phyloP scores from a whole-genome alignment of 2,329 filamentous ascomycete species.

The Esteya vermicola region DNA sequence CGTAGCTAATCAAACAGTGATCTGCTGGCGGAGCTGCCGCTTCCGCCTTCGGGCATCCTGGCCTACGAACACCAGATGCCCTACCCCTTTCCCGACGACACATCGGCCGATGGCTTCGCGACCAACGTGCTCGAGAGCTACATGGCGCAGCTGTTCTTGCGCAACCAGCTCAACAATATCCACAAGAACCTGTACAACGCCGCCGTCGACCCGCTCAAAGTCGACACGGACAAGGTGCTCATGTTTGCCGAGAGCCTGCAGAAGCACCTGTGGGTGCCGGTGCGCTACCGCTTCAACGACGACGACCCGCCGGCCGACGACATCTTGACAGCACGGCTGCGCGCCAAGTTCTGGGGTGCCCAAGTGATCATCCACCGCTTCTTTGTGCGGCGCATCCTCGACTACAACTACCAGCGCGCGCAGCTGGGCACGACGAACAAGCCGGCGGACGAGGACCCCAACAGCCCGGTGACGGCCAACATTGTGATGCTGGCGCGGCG shows the following conservation, averaged over 20 bases:
- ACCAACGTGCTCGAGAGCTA: conserved; percentile 43
- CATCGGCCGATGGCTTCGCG: conserved; percentile 23
- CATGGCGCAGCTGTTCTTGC: conserved; percentile 46
- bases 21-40: conserved; percentile 71
- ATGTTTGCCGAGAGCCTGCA: conserved; percentile 19
- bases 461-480: conserved; percentile 20
- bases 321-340: conserved; percentile 69
- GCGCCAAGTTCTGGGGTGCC: conserved; percentile 91
- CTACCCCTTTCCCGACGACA: conserved; percentile 35
- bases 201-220: neutral
- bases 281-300: conserved; percentile 37
- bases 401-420: conserved; percentile 26
- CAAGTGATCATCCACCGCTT: conserved; percentile 80
- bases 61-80: conserved; percentile 50
- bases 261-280: conserved; percentile 28
- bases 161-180: conserved; percentile 50
- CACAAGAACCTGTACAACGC: conserved; percentile 40
- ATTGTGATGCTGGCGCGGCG: conserved; percentile 40
- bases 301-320: conserved; percentile 54
- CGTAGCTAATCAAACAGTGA: conserved; percentile 40
- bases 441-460: neutral
- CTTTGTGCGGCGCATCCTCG: conserved; percentile 46
- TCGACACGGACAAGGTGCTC: conserved; percentile 30
- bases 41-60: conserved; percentile 47
- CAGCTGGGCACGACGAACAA: conserved; percentile 6